These are phyloP conservation scores for Russula brevipes DNA, from an alignment of 768 basidiomycete species.

Conservation along the genomic window DNA sequence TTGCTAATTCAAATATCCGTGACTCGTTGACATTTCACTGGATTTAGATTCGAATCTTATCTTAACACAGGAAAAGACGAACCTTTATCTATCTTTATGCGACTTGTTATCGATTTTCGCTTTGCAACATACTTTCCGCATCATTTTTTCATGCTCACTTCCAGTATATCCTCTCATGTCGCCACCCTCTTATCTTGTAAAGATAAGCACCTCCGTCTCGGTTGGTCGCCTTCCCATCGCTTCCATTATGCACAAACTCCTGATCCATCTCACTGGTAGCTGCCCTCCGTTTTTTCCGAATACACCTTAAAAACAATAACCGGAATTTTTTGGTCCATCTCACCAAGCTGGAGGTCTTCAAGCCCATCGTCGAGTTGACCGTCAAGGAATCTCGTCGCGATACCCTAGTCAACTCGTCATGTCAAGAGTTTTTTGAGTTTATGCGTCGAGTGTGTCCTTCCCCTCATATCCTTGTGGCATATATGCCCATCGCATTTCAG, in stretches of 20 bases:
- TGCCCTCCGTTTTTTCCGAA: conserved; percentile 87
- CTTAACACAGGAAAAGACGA: conserved; percentile 68
- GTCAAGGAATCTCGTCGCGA: conserved; percentile 78
- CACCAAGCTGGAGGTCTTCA: conserved; percentile 78
- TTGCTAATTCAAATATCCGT: neutral
- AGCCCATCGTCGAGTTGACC: conserved; percentile 81
- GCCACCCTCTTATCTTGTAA: conserved; percentile 72
- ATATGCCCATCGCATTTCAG: conserved; percentile 36
- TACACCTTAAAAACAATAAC: conserved; percentile 79
- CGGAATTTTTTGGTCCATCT: conserved; percentile 67
- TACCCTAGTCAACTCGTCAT: conserved; percentile 90
- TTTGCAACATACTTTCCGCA: conserved; percentile 85
- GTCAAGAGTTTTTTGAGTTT: conserved; percentile 92
- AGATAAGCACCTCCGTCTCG: conserved; percentile 90
- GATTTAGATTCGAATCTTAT: conserved; percentile 46
- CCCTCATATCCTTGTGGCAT: neutral
- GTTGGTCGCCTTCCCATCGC: conserved; percentile 43
- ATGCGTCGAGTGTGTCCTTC: conserved; percentile 66
- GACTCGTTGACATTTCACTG: conserved; percentile 8
- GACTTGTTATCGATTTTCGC: conserved; percentile 88
- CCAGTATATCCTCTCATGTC: conserved; percentile 66
- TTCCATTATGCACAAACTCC: conserved; percentile 19
- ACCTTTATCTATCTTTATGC: conserved; percentile 84
- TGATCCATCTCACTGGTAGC: conserved; percentile 42
- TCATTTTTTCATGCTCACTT: conserved; percentile 87